phyloP scores from a whole-genome alignment of 2,329 filamentous ascomycete genomes.

The Hypoxylon sp. region DNA sequence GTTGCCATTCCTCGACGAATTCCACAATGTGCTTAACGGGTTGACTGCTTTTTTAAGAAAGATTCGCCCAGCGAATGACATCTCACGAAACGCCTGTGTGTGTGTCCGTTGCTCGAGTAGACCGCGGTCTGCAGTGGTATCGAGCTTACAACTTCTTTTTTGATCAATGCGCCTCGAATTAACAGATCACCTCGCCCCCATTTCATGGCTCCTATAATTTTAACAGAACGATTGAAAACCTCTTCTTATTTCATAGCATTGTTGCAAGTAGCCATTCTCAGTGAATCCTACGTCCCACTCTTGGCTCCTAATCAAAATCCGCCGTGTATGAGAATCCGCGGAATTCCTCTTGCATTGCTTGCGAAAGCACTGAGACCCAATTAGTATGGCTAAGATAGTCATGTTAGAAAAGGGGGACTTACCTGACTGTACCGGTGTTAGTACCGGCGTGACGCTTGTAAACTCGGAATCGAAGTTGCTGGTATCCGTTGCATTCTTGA shows the following conservation, averaged over 20 bases:
- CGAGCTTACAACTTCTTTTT: slow-evolving; percentile 30
- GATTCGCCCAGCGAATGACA: slow-evolving; percentile 45
- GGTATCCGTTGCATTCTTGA: slow-evolving; percentile 95
- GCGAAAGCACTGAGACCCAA: slow-evolving; percentile 81
- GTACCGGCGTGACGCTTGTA: slow-evolving; percentile 95
- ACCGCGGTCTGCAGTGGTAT: slow-evolving; percentile 27
- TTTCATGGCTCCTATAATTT: slow-evolving; percentile 32
- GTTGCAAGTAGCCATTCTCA: slow-evolving; percentile 3
- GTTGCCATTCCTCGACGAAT: slow-evolving; percentile 35
- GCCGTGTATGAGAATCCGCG: slow-evolving; percentile 97
- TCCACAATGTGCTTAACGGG: slow-evolving; percentile 34
- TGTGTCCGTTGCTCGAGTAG: slow-evolving; percentile 32
- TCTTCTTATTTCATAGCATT: slow-evolving; percentile 12
- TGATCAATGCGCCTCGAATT: slow-evolving; percentile 34
- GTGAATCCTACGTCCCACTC: slow-evolving; percentile 9
- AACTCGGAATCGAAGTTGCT: slow-evolving; percentile 99
- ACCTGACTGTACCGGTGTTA: slow-evolving; percentile 98
- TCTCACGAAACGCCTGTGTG: slow-evolving; percentile 32
- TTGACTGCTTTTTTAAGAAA: slow-evolving; percentile 29
- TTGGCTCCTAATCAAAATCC: slow-evolving; percentile 78
- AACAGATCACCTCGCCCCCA: slow-evolving; percentile 31
- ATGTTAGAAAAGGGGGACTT: slow-evolving; percentile 61
- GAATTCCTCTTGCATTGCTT: slow-evolving; percentile 99
- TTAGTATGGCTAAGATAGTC: slow-evolving; percentile 46
- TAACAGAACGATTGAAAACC: slow-evolving; percentile 36